Evolutionary conservation across 2,329 filamentous ascomycete species (phyloP).

Genomic region (Exophiala sp.): DNA sequence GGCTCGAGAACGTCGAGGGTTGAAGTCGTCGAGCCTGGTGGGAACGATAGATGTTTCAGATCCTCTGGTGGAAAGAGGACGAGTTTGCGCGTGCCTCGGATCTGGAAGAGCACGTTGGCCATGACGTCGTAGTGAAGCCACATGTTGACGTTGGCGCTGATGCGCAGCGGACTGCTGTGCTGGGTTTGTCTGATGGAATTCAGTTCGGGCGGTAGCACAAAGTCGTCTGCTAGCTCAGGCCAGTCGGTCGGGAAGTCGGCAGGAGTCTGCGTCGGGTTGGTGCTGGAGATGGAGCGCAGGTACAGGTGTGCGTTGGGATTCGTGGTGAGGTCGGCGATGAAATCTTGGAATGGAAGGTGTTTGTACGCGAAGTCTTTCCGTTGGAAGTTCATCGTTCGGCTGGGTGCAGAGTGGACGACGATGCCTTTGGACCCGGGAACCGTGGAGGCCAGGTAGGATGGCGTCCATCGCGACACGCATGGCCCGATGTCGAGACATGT

Average conservation of each 20-base stretch:
- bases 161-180: slow-evolving; percentile 72
- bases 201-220: slow-evolving; percentile 60
- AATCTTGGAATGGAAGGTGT: slow-evolving; percentile 60
- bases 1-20: slow-evolving; percentile 62
- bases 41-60: slow-evolving; percentile 62
- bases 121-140: slow-evolving; percentile 90
- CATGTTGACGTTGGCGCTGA: slow-evolving; percentile 75
- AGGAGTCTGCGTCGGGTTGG: slow-evolving; percentile 61
- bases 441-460: slow-evolving; percentile 58
- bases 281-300: slow-evolving; percentile 67
- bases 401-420: slow-evolving; percentile 64
- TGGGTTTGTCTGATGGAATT: slow-evolving; percentile 53
- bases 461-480: slow-evolving; percentile 63
- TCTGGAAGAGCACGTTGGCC: slow-evolving; percentile 78
- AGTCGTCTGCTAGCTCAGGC: slow-evolving; percentile 62
- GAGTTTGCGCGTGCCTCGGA: slow-evolving; percentile 66
- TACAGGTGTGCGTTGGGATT: slow-evolving; percentile 61
- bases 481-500: slow-evolving; percentile 59
- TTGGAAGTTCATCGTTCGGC: slow-evolving; percentile 69
- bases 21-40: slow-evolving; percentile 73
- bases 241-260: slow-evolving; percentile 69
- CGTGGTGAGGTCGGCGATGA: slow-evolving; percentile 49
- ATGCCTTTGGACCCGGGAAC: slow-evolving; percentile 59
- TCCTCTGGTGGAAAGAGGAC: slow-evolving; percentile 74
- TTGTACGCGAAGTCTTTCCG: slow-evolving; percentile 76